Base-by-base conservation (phyloP, 768 basidiomycete genomes). In the Coprinopsis cinerea region DNA sequence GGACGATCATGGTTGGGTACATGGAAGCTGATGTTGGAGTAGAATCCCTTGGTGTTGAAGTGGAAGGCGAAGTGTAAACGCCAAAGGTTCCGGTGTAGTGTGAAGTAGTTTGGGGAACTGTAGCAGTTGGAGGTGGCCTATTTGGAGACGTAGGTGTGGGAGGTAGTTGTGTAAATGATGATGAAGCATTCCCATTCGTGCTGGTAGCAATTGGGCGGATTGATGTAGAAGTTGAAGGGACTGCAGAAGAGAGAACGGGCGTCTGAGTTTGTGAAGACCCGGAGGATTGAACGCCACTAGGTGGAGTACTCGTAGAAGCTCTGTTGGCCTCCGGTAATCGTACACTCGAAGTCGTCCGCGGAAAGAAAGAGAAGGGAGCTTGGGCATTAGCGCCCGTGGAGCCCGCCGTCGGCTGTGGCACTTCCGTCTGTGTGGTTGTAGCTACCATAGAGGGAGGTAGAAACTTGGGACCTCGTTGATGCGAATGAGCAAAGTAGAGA, bases 401-500 rank as follows among this genome's bases (percentile, higher is more conserved):
- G 22, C 5, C 9, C 13, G 11, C 41, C 7, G 10, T 7, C 9
- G 41, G 47, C 15, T 55, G 53, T 34, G 52, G 58, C 5, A 32
- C 15, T 45, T 27, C 44, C 4, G 44, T 11, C 42, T 64, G 64
- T 23, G 61, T 57, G 17, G 61, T 64, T n/a, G 57, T 52, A 22
- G 60, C 50, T 22, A 63, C 49, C 15, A 61, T 48, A 23, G 60
- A 50, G 23, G 57, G 54, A 37, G 64, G 56, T 44, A 61, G 62
- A n/a, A 63, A 59, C 34, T 65, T 64, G 20, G 65, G 57, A 25
- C 67, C 66, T 49, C 73, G 73, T 23, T 70, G 64, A 45, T 84
- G 81, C 0, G 84, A 83, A 59, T 84, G 82, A 43, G 81, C 82
- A 58, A 88, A 88, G 68, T 88, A 89, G 7, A 89, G 70, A 58